A percentile compares a stretch with the other conserved stretches of the same genome.
phyloP scores from a whole-genome alignment of 495 filamentous ascomycete species.

The Thozetella sp. region DNA sequence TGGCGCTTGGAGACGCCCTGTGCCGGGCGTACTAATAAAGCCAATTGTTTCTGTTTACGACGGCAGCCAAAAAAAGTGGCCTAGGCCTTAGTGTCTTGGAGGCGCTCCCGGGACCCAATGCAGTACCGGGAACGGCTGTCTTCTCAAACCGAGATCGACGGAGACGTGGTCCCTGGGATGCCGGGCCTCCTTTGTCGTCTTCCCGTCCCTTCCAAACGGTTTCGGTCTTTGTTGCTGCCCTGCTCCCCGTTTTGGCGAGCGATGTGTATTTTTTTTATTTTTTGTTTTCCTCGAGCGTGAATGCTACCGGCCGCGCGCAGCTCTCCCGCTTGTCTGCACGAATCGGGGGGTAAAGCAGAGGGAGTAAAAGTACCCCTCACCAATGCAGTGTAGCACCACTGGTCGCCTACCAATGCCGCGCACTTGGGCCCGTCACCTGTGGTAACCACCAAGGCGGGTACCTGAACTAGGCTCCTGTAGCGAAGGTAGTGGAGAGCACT shows the following conservation, averaged over 20 bases:
- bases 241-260: too few relatives aligned
- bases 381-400: too few relatives aligned
- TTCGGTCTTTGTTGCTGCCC: background rate
- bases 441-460: too few relatives aligned
- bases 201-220: background rate
- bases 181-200: background rate
- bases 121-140: background rate
- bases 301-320: background rate
- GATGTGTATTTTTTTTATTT: background rate
- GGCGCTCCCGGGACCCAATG: background rate
- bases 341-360: too few relatives aligned
- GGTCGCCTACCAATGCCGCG: too few relatives aligned
- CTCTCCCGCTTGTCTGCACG: background rate
- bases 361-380: background rate
- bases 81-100: background rate
- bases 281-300: too few relatives aligned
- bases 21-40: conserved; percentile 1
- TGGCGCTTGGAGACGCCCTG: conserved; percentile 6
- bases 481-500: too few relatives aligned
- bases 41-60: conserved; percentile 4
- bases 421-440: background rate
- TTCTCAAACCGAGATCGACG: background rate
- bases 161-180: background rate
- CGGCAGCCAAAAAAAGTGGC: background rate
- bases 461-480: too few relatives aligned